A percentile compares a stretch with the other conserved stretches of the same genome.
phyloP scores from a whole-genome alignment of 768 basidiomycete genomes.

The Suillus alpinus region DNA sequence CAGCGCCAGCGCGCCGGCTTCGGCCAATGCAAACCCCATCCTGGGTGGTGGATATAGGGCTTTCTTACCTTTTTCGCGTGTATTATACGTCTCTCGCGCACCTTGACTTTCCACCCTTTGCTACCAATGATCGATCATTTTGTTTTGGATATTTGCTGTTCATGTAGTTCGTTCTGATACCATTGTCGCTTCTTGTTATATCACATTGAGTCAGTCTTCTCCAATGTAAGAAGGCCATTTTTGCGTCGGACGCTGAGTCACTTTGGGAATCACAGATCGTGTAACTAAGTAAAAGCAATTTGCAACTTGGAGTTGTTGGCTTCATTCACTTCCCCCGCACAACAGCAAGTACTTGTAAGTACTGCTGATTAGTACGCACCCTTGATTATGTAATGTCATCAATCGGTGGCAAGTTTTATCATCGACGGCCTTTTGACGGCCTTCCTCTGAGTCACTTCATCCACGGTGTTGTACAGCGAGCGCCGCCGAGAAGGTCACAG shows the following conservation, averaged over 20 bases:
- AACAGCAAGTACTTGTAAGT: no score
- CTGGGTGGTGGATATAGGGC: neutral
- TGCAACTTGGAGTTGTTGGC: no score
- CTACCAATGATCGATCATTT: neutral
- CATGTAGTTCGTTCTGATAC: neutral
- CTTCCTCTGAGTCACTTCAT: no score
- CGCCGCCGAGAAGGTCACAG: neutral
- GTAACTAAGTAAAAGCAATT: no score
- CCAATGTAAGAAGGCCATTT: neutral
- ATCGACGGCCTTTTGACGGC: no score
- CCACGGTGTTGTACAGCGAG: neutral
- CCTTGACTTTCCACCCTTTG: neutral
- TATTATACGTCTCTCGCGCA: neutral
- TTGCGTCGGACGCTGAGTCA: no score
- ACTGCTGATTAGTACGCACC: no score
- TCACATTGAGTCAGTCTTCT: neutral
- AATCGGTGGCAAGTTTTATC: no score
- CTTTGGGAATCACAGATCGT: no score
- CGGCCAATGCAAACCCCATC: conserved; percentile 1
- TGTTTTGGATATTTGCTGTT: neutral
- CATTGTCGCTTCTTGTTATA: neutral
- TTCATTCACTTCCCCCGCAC: no score
- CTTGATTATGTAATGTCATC: no score
- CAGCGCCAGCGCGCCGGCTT: conserved; percentile 4
- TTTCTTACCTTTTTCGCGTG: neutral